Base-by-base conservation (phyloP, 345 rosid species). In the Schrenkiella parvula region DNA sequence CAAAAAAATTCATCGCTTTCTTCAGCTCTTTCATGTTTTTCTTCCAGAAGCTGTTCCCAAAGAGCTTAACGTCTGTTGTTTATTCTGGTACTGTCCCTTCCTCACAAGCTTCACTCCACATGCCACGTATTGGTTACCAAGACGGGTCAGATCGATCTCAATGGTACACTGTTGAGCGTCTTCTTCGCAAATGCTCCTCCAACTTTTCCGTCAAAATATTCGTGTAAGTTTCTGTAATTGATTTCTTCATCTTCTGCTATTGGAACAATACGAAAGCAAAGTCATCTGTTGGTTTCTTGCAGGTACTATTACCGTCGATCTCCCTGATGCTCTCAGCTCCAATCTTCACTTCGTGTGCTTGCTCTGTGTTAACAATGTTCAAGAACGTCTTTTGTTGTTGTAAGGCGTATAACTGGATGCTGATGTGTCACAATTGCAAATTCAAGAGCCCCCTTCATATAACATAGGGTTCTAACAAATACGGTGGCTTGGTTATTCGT, bases 111-210 rank as follows among this genome's bases (percentile, higher is more conserved):
- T 90, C 97, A 4, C 81, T 93, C 17, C 93, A 93, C 85, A 87
- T 93, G 97, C 97, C 98, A 4, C 89, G 93, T 10, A 86, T 92
- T 34, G 90, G 95, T 25, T 88, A 88, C 71, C 86, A 68, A 78
- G 95, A 87, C 62, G 88, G 84, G 75, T 83, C 91, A 63, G 88
- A 84, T 69, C 84, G 86, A 19, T 84, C 95, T 6, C 91, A 83
- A 71, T 92, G 98, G 98, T 92, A 92, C 64, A 75, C 87, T 0
- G 84, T 89, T 64, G 96, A 92, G 73, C 96, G 95, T 18, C 91
- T 92, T 59, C 90, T 88, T 19, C 85, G 90, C 63, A 90, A 92
- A 83, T 90, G 87, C 73, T 88, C 96, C 4, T 70, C 96, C 60
- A 71, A 83, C 66, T 84, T 82, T 37, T 86, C 86, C 65, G 76